Evolutionary conservation across 371 early-diverging fungal species (phyloP).

Genomic region (Syncephalastrum racemosum): DNA sequence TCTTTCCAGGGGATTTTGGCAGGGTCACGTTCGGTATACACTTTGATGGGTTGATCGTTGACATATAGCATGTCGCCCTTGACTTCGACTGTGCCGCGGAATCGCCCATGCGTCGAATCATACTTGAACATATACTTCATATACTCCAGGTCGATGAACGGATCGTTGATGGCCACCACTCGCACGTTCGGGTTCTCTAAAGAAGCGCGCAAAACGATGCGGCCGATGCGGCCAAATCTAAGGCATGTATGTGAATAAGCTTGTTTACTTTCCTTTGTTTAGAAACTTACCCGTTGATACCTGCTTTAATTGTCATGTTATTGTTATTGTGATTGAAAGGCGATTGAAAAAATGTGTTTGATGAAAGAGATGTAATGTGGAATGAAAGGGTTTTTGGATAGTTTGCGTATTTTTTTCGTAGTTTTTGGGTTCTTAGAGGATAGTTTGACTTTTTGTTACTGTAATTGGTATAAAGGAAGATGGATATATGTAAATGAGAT

Average conservation of each 20-base stretch:
- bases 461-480: slow-evolving; percentile 1
- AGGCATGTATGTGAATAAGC: neutral
- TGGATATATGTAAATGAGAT: slow-evolving; percentile 1
- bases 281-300: slow-evolving; percentile 42
- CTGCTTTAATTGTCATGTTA: slow-evolving; percentile 35
- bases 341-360: too few species aligned
- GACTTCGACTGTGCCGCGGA: slow-evolving; percentile 74
- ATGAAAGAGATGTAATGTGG: too few species aligned
- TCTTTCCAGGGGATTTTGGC: slow-evolving; percentile 92
- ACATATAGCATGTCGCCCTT: slow-evolving; percentile 87
- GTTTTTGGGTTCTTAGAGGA: too few species aligned
- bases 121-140: slow-evolving; percentile 98
- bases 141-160: slow-evolving; percentile 95
- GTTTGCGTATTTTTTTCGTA: too few species aligned
- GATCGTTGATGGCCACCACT: slow-evolving; percentile 98
- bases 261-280: neutral
- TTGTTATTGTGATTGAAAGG: neutral
- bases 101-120: slow-evolving; percentile 98
- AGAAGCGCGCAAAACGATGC: slow-evolving; percentile 95
- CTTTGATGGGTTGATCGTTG: slow-evolving; percentile 51
- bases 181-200: slow-evolving; percentile 74
- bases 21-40: slow-evolving; percentile 50
- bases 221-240: slow-evolving; percentile 98
- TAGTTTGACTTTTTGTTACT: too few species aligned
- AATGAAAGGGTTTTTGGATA: too few species aligned